Percentiles rank a stretch among this genome's conserved stretches.
phyloP scores from a whole-genome alignment of 2,329 filamentous ascomycete species.

The Didymella exigua region DNA sequence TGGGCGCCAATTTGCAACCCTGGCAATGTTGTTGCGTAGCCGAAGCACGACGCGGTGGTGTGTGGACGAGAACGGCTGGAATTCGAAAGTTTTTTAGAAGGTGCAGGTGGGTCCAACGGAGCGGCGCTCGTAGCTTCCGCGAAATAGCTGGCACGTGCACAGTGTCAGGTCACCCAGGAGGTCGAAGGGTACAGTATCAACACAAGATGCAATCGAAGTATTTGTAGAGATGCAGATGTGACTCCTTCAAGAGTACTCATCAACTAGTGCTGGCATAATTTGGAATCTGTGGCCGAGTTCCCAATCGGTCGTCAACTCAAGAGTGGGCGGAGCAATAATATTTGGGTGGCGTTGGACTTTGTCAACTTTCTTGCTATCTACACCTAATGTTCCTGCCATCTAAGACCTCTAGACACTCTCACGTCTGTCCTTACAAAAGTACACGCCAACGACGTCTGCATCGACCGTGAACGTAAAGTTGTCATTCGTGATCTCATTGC shows the following conservation, averaged over 20 bases:
- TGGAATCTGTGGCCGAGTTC: background rate
- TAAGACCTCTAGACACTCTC: background rate
- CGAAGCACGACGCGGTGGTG: conserved; percentile 6
- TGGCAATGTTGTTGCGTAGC: background rate
- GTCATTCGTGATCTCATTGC: background rate
- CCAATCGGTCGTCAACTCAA: background rate
- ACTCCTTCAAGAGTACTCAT: too few relatives aligned
- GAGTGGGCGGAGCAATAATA: background rate
- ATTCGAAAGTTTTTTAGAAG: conserved; percentile 21
- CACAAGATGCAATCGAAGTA: too few relatives aligned
- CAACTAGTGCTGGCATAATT: too few relatives aligned
- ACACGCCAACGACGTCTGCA: background rate
- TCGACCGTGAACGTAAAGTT: background rate
- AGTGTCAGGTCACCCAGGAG: too few relatives aligned
- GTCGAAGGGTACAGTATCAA: too few relatives aligned
- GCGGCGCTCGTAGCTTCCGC: conserved; percentile 28
- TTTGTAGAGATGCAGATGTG: too few relatives aligned
- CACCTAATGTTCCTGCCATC: background rate
- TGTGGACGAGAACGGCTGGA: conserved; percentile 6
- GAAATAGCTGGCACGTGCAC: conserved; percentile 5
- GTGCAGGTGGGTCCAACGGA: conserved; percentile 17
- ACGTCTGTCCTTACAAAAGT: background rate
- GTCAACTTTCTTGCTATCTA: background rate
- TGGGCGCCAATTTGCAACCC: background rate
- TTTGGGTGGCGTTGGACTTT: background rate